These are phyloP conservation scores for Trichophaea hybrida DNA, from an alignment of 2,329 filamentous ascomycete species.

Conservation along the genomic window DNA sequence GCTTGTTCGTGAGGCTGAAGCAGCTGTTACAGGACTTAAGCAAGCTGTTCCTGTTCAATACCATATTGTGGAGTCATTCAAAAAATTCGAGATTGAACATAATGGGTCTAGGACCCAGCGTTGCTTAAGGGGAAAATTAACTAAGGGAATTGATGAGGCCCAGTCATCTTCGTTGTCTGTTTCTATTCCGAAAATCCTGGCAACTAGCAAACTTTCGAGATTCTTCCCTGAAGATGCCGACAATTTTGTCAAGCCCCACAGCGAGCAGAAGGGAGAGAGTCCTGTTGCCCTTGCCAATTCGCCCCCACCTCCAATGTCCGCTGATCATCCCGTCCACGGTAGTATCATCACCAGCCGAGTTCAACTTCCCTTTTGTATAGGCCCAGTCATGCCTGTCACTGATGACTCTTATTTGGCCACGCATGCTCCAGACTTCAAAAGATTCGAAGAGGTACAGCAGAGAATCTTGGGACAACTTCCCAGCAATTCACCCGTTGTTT, in stretches of 20 bases:
- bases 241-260: slow-evolving; percentile 13
- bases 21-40: slow-evolving; percentile 14
- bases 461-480: slow-evolving; percentile 12
- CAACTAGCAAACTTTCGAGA: not conserved
- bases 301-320: slow-evolving; percentile 20
- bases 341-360: slow-evolving; percentile 13
- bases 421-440: slow-evolving; percentile 6
- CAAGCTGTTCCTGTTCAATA: slow-evolving; percentile 6
- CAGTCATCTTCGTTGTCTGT: not conserved
- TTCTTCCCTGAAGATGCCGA: slow-evolving; percentile 13
- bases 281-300: slow-evolving; percentile 12
- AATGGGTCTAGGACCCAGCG: not conserved
- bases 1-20: slow-evolving; percentile 15
- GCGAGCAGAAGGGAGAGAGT: slow-evolving; percentile 4
- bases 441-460: slow-evolving; percentile 16
- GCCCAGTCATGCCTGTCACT: not conserved
- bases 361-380: slow-evolving; percentile 8
- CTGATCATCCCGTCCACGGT: slow-evolving; percentile 21
- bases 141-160: not conserved
- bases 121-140: not conserved
- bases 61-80: not conserved
- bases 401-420: not conserved
- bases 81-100: not conserved
- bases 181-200: not conserved
- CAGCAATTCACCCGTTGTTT: not conserved